phyloP scores from a whole-genome alignment of 768 basidiomycete genomes.

The Mycena pura region DNA sequence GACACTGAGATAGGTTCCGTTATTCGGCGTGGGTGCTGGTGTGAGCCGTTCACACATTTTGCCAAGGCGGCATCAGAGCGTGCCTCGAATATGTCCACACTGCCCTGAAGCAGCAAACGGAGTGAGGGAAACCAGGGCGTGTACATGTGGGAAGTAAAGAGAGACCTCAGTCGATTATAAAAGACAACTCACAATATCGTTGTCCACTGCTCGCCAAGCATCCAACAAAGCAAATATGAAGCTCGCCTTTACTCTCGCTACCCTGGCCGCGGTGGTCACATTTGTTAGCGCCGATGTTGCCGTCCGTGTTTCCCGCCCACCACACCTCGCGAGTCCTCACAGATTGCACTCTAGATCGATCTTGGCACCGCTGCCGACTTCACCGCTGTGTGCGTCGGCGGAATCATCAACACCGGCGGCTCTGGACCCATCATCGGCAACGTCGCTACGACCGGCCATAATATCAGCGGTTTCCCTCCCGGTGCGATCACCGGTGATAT shows the following conservation, averaged over 20 bases:
- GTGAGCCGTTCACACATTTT: conserved; percentile 7
- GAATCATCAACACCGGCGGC: conserved; percentile 7
- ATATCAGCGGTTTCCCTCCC: conserved; percentile 4
- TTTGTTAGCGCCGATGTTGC: conserved; percentile 11
- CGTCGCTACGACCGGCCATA: conserved; percentile 9
- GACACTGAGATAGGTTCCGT: conserved; percentile 2
- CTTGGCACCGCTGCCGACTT: conserved; percentile 5
- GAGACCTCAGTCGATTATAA: conserved; percentile 2
- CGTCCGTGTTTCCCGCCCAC: conserved; percentile 9
- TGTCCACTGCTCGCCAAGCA: conserved; percentile 1
- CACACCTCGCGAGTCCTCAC: conserved; percentile 5
- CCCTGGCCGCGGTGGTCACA: conserved; percentile 8
- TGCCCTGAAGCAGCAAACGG: conserved; percentile 7
- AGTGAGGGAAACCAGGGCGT: conserved; percentile 9
- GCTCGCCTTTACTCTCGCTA: conserved; percentile 12
- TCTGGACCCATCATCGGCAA: conserved; percentile 9
- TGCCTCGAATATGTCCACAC: conserved; percentile 7
- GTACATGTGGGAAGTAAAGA: conserved; percentile 9
- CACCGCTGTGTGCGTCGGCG: conserved; percentile 6
- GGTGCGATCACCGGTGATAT: conserved; percentile 7
- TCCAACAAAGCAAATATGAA: conserved; percentile 9
- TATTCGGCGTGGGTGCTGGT: conserved; percentile 4
- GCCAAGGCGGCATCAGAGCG: conserved; percentile 7
- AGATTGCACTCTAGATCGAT: conserved; percentile 9
- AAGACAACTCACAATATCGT: conserved; percentile 8